Percentiles rank a stretch among this genome's conserved stretches.
Conservation (phyloP, 108 stramenopile species). For the Asterionellopsis glacialis region DNA sequence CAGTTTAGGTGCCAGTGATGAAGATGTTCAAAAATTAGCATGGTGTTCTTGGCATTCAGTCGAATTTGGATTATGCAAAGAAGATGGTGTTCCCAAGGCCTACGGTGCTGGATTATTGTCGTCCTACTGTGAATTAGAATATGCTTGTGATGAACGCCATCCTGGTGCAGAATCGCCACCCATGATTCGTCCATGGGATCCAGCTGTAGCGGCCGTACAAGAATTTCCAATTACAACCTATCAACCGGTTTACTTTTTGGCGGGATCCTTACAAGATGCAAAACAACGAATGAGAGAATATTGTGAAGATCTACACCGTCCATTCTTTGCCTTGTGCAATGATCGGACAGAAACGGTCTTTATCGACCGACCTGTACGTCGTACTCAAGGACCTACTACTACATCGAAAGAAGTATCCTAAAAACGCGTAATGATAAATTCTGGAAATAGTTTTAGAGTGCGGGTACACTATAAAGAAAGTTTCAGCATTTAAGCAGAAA, state of each 20-base stretch:
- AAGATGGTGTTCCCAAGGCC: slow-evolving; percentile 83
- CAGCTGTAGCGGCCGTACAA: slow-evolving; percentile 77
- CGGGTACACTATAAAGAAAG: no score
- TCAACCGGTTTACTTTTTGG: slow-evolving; percentile 95
- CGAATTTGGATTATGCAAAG: slow-evolving; percentile 91
- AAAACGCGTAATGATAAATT: no score
- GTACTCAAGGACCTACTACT: no score
- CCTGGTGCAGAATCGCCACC: slow-evolving; percentile 52
- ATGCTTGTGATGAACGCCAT: slow-evolving; percentile 69
- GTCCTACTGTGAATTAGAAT: slow-evolving; percentile 94
- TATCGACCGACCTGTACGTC: slow-evolving; percentile 81
- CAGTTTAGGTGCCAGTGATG: slow-evolving; percentile 90
- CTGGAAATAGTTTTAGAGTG: no score
- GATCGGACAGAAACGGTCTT: slow-evolving; percentile 72
- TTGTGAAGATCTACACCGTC: slow-evolving; percentile 81
- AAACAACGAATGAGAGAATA: slow-evolving; percentile 83
- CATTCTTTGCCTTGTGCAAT: slow-evolving; percentile 90
- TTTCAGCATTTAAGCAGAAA: no score
- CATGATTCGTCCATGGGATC: slow-evolving; percentile 89
- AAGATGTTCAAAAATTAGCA: slow-evolving; percentile 86
- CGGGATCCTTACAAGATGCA: slow-evolving; percentile 84
- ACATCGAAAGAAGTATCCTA: no score
- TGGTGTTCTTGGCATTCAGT: slow-evolving; percentile 67
- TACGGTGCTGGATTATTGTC: slow-evolving; percentile 96
- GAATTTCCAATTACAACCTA: slow-evolving; percentile 96